Evolutionary conservation across 805 yeast genomes (phyloP).

Genomic region (Ogataea naganishii): DNA sequence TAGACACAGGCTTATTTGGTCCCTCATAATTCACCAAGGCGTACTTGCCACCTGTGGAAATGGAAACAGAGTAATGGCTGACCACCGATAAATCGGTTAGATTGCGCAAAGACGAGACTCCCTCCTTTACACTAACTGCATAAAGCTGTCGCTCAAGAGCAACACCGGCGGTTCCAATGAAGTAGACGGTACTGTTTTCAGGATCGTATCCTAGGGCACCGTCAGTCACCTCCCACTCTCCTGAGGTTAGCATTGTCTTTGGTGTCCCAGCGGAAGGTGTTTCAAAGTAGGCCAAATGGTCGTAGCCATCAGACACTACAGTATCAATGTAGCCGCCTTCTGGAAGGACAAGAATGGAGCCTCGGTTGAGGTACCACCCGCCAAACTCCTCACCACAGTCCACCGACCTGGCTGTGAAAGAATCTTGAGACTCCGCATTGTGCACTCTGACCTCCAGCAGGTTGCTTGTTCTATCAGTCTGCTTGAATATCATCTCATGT

Average conservation of each 20-base stretch:
- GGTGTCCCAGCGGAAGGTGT: conserved; percentile 33
- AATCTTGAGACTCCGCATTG: conserved; percentile 20
- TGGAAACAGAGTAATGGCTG: conserved; percentile 40
- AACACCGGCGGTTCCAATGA: conserved; percentile 47
- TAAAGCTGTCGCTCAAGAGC: conserved; percentile 53
- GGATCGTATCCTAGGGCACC: conserved; percentile 40
- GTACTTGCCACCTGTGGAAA: conserved; percentile 52
- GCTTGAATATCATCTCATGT: conserved; percentile 43
- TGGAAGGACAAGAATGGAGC: conserved; percentile 30
- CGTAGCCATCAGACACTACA: conserved; percentile 44
- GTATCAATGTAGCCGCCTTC: conserved; percentile 56
- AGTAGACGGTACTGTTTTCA: conserved; percentile 40
- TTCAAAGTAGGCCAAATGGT: conserved; percentile 56
- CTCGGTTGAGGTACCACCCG: conserved; percentile 45
- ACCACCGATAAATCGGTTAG: conserved; percentile 25
- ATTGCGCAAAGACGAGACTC: conserved; percentile 10
- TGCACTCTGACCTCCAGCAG: conserved; percentile 39
- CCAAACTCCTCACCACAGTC: conserved; percentile 32
- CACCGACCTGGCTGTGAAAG: conserved; percentile 32
- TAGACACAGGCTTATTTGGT: conserved; percentile 40
- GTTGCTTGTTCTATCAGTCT: conserved; percentile 56
- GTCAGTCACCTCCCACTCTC: conserved; percentile 44
- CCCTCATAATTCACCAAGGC: conserved; percentile 37
- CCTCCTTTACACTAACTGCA: conserved; percentile 30
- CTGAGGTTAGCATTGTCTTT: conserved; percentile 29